These are phyloP conservation scores for Filobasidium floriforme DNA, from an alignment of 768 basidiomycete species.

Conservation along the genomic window DNA sequence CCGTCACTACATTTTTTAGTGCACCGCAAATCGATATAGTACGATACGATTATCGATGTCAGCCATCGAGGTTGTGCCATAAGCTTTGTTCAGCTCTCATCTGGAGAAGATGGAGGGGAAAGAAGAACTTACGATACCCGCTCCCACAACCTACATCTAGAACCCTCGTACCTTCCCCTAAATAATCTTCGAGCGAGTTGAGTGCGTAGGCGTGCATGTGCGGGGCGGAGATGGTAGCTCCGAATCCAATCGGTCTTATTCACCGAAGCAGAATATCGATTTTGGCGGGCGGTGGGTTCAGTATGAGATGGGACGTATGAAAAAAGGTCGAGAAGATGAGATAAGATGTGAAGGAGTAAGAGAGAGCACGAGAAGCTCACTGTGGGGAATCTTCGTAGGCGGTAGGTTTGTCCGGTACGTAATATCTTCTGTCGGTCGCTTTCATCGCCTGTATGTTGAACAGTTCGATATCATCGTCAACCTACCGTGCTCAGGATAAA, in stretches of 20 bases:
- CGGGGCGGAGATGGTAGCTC: slow-evolving; percentile 90
- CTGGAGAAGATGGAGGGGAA: no score
- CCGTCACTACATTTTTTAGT: slow-evolving; percentile 48
- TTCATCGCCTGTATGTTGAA: slow-evolving; percentile 56
- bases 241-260: slow-evolving; percentile 63
- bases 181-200: slow-evolving; percentile 65
- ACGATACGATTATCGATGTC: not conserved
- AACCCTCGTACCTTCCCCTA: slow-evolving; percentile 63
- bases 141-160: slow-evolving; percentile 87
- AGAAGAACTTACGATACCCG: slow-evolving; percentile 53
- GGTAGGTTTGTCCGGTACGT: slow-evolving; percentile 50
- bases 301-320: no score
- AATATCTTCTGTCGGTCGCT: slow-evolving; percentile 62
- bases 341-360: no score
- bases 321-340: no score
- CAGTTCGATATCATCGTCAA: not conserved
- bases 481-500: no score
- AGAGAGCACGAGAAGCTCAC: slow-evolving; percentile 45
- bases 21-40: not conserved
- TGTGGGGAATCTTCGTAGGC: slow-evolving; percentile 76
- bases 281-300: no score
- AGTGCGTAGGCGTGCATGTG: slow-evolving; percentile 93
- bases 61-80: no score
- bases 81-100: no score
- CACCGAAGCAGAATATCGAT: not conserved